Evolutionary conservation across 2,329 filamentous ascomycete species (phyloP).

Genomic region (Penicillium sp.): DNA sequence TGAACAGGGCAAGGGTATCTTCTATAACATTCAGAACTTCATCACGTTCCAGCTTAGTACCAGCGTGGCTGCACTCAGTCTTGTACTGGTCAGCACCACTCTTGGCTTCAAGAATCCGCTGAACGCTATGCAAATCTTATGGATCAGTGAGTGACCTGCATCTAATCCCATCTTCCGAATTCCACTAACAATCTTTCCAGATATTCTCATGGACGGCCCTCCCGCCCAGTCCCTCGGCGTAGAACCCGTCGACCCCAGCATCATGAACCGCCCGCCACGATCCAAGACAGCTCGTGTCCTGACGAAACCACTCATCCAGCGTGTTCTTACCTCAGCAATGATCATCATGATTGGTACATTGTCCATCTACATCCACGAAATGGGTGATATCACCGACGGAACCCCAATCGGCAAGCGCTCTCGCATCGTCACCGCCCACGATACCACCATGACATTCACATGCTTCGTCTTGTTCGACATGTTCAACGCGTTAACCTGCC

Average conservation of each 20-base stretch:
- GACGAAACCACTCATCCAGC: slow-evolving; percentile 75
- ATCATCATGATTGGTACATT: slow-evolving; percentile 94
- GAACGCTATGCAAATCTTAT: slow-evolving; percentile 99
- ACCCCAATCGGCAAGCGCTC: slow-evolving; percentile 39
- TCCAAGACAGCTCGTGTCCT: slow-evolving; percentile 85
- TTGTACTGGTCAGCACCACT: slow-evolving; percentile 89
- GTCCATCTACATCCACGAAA: slow-evolving; percentile 86
- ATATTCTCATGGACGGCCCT: slow-evolving; percentile 99
- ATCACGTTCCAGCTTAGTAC: slow-evolving; percentile 97
- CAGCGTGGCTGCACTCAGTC: slow-evolving; percentile 84
- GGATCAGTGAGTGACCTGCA: slow-evolving; percentile 76
- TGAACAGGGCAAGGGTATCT: slow-evolving; percentile 98
- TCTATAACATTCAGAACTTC: slow-evolving; percentile 99
- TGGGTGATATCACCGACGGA: slow-evolving; percentile 66
- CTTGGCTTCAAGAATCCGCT: slow-evolving; percentile 92
- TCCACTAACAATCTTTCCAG: slow-evolving; percentile 50
- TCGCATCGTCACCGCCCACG: slow-evolving; percentile 77
- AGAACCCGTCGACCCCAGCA: slow-evolving; percentile 87
- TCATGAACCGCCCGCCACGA: slow-evolving; percentile 88
- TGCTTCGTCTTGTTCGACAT: slow-evolving; percentile 99
- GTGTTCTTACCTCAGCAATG: slow-evolving; percentile 80
- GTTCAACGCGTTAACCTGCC: slow-evolving; percentile 95
- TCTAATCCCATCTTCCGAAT: background rate
- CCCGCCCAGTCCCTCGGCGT: slow-evolving; percentile 96
- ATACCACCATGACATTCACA: slow-evolving; percentile 99